These are phyloP conservation scores for Gloeostereum incarnatum DNA, from an alignment of 768 basidiomycete genomes.

Conservation along the genomic window DNA sequence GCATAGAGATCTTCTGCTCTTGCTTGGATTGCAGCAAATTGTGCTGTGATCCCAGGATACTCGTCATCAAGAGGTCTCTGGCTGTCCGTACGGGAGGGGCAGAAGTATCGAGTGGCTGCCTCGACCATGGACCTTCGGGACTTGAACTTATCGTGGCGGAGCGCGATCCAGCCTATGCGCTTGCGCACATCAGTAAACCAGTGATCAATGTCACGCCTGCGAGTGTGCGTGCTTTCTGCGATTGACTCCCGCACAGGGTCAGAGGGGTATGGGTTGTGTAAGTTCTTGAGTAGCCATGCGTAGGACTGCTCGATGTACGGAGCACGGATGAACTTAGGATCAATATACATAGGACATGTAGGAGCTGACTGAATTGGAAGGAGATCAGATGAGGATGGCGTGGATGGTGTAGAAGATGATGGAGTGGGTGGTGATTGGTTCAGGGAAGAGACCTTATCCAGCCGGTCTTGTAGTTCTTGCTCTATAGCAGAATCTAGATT, in stretches of 20 bases:
- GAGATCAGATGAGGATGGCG: not conserved
- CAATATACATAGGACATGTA: not conserved
- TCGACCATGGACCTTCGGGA: conserved; percentile 24
- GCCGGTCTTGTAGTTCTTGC: not conserved
- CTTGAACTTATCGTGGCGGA: conserved; percentile 23
- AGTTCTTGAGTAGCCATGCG: conserved; percentile 32
- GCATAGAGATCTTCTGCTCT: not conserved
- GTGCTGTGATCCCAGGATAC: conserved; percentile 2
- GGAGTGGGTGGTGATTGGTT: not conserved
- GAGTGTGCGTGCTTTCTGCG: conserved; percentile 13
- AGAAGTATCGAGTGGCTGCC: conserved; percentile 25
- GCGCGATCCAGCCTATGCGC: conserved; percentile 42
- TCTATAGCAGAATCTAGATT: not conserved
- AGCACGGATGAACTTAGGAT: not conserved
- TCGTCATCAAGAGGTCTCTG: too few species aligned
- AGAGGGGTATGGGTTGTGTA: conserved; percentile 45
- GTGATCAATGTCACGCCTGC: conserved; percentile 21
- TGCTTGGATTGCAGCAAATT: not conserved
- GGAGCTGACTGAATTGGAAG: not conserved
- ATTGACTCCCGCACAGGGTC: conserved; percentile 19
- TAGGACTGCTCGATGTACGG: conserved; percentile 21
- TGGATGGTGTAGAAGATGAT: not conserved
- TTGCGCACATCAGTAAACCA: conserved; percentile 43
- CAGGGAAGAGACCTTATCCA: not conserved
- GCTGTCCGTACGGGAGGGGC: too few species aligned